phyloP scores from a whole-genome alignment of 306 rosid species.

The Amphicarpaea edgeworthii region DNA sequence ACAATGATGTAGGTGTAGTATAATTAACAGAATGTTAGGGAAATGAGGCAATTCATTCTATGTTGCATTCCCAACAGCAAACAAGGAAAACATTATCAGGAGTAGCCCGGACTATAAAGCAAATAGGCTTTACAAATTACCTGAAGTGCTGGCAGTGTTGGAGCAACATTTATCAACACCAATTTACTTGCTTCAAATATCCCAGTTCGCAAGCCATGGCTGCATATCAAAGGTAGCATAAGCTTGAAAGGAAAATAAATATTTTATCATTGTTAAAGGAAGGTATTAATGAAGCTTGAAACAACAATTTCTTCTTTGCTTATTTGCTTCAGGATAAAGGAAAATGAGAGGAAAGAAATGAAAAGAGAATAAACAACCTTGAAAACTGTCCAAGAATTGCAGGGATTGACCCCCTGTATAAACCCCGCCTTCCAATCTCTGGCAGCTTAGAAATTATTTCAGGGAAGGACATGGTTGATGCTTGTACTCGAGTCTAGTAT shows the following conservation, averaged over 20 bases:
- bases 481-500: conserved; percentile 93
- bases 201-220: conserved; percentile 99
- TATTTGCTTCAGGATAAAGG: conserved; percentile 15
- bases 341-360: conserved; percentile 13
- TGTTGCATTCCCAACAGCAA: conserved; percentile 33
- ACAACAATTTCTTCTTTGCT: conserved; percentile 1
- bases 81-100: neutral
- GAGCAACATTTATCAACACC: conserved; percentile 84
- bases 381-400: conserved; percentile 99
- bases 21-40: conserved; percentile 12
- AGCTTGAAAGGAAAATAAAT: conserved; percentile 42
- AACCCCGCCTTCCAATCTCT: conserved; percentile 81
- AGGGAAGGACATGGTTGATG: conserved; percentile 86
- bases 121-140: conserved; percentile 48
- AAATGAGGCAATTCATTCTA: conserved; percentile 30
- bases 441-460: conserved; percentile 98
- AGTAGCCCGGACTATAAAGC: neutral
- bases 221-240: conserved; percentile 58
- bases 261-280: neutral
- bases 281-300: conserved; percentile 28
- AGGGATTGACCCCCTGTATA: conserved; percentile 96
- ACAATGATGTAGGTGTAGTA: conserved; percentile 4
- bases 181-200: conserved; percentile 95
- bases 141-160: conserved; percentile 94
- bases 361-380: conserved; percentile 62